Evolutionary conservation across 2,329 filamentous ascomycete species (phyloP).

Genomic region (Diaporthe sp.): DNA sequence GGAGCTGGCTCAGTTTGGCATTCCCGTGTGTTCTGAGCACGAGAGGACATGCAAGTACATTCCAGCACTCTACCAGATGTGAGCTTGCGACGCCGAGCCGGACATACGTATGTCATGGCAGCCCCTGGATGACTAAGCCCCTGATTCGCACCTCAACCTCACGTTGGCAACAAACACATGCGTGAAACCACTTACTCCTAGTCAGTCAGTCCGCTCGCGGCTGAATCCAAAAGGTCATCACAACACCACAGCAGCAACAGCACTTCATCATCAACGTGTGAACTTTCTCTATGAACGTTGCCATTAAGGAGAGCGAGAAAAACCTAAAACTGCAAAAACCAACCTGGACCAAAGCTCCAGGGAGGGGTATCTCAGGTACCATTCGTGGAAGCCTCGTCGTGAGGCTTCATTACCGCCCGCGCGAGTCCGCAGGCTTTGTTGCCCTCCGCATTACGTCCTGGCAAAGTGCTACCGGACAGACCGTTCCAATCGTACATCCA

Average conservation of each 20-base stretch:
- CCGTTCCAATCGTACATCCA: conserved; percentile 37
- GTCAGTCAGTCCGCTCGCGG: neutral
- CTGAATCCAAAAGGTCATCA: neutral
- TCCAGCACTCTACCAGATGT: neutral
- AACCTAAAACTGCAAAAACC: conserved; percentile 35
- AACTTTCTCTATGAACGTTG: conserved; percentile 34
- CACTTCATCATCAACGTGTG: neutral
- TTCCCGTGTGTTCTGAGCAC: neutral
- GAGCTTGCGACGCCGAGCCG: neutral
- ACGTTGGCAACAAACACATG: neutral
- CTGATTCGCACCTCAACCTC: neutral
- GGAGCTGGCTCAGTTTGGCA: conserved; percentile 32
- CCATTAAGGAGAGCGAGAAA: conserved; percentile 41
- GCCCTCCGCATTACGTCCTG: conserved; percentile 39
- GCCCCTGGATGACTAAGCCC: conserved; percentile 19
- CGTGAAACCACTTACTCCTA: neutral
- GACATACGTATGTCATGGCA: neutral
- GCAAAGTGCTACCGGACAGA: conserved; percentile 17
- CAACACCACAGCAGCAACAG: neutral
- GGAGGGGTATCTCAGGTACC: conserved; percentile 43
- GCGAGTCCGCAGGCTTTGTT: conserved; percentile 13
- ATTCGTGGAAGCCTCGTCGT: conserved; percentile 37
- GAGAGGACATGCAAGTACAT: conserved; percentile 20
- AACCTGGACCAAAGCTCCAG: conserved; percentile 39
- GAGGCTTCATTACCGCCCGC: conserved; percentile 39